Evolutionary conservation across 106 monocot species (phyloP), one percentile per base, ranked within the genome.

Genomic region (Dendrobium nobile): DNA sequence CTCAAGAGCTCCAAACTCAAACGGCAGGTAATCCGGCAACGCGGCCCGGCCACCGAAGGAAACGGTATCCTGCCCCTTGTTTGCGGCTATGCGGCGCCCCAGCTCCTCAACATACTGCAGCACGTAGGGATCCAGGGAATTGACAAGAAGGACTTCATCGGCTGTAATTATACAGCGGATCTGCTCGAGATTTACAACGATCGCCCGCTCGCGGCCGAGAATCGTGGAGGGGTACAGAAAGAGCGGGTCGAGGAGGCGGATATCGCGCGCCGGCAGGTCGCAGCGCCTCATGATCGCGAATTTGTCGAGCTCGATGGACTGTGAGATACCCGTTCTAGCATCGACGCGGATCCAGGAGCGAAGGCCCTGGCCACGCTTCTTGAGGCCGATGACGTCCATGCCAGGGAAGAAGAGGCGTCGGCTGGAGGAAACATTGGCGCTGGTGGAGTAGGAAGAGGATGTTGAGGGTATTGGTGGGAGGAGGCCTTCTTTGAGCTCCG

Each of bases 111-210:
- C 90, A 48, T 86, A 90, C 90, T 84, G 79, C n/a, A 84, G 67
- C 16, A 88, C 84, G 56, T 84, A 84, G 42, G 73, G 67, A 37
- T 88, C 90, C 22, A 86, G 61, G 6, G 90, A 90, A 47, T 90
- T 87, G 9, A 90, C 82, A 0, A 90, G 67, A 27, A 90, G 81
- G 10, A 90, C 90, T 85, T 90, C 90, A 41, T 90, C 91, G 11
- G 88, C 88, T 4, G 91, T 91, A 77, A 91, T 88, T 47, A 91
- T 84, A 76, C 88, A 88, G 26, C 88, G 77, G 80, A 91, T 84
- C 86, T 91, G 86, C 86, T 88, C 88, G 67, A 88, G 80, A 75
- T 91, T 88, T 45, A 88, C 86, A 47, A 88, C 91, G 83, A 91
- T 85, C 18, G 88, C 86, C 82, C 48, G 79, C 84, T 86, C 88